Evolutionary conservation across 1,284 basidiomycete genomes (phyloP).

Genomic region (Moesziomyces parantarcticus): DNA sequence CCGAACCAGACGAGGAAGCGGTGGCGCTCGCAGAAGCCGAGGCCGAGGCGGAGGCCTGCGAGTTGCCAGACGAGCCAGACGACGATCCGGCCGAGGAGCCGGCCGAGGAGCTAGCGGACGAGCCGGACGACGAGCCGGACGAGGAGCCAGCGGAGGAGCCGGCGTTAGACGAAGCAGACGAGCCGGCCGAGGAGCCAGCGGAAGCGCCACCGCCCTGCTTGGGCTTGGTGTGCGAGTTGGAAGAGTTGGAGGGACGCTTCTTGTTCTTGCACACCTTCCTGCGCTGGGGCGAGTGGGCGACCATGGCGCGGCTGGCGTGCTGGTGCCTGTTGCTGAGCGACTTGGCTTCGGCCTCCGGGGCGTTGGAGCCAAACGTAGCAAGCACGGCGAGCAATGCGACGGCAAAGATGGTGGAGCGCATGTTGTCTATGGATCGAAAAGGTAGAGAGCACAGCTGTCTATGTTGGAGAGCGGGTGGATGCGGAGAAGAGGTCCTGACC

Average conservation of each 20-base stretch:
- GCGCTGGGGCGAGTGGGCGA: conserved; percentile 5
- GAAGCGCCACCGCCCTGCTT: conserved; percentile 1
- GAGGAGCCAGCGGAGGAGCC: not conserved
- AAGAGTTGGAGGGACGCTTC: conserved; percentile 8
- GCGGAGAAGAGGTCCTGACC: conserved; percentile 21
- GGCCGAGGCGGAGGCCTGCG: not conserved
- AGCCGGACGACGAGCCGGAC: not conserved
- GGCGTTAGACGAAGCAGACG: not conserved
- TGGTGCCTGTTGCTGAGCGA: conserved; percentile 43
- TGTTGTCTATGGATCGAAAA: conserved; percentile 5
- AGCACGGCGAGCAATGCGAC: conserved; percentile 40
- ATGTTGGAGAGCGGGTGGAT: not conserved
- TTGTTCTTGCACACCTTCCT: conserved; percentile 20
- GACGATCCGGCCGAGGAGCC: not conserved
- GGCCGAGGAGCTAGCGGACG: conserved; percentile 3
- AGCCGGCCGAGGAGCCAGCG: conserved; percentile 9
- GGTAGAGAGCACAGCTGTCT: conserved; percentile 16
- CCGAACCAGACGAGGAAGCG: not conserved
- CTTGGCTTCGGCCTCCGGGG: conserved; percentile 35
- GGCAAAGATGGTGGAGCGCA: conserved; percentile 31
- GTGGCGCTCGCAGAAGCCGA: conserved; percentile 1
- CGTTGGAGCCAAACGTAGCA: conserved; percentile 26
- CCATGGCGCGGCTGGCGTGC: conserved; percentile 6
- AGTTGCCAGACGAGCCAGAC: not conserved
- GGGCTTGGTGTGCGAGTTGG: conserved; percentile 8